phyloP scores from a whole-genome alignment of 306 rosid species.

The Quillaja saponaria region DNA sequence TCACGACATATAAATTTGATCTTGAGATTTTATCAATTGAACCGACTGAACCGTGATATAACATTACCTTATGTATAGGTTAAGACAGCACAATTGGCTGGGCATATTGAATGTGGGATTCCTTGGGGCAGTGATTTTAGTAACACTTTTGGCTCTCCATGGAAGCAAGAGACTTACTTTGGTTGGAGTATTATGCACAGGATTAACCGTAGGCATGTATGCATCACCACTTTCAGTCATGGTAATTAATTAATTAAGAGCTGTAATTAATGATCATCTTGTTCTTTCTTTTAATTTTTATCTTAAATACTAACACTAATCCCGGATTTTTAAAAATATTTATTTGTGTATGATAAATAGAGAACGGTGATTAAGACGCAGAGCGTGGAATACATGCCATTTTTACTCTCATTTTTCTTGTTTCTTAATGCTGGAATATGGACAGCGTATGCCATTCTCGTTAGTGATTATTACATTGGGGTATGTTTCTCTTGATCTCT shows the following conservation, averaged over 20 bases:
- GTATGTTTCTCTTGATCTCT: constrained; percentile 32
- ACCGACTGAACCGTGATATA: no score
- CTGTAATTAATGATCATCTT: no score
- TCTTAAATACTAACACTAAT: no score
- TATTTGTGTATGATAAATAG: constrained; percentile 14
- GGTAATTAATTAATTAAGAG: no score
- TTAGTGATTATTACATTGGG: constrained; percentile 45
- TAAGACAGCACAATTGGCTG: constrained; percentile 32
- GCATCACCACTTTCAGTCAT: constrained; percentile 49
- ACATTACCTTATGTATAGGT: no score
- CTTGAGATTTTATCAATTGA: no score
- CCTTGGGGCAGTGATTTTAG: constrained; percentile 42
- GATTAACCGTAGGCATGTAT: constrained; percentile 46
- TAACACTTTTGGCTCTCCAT: constrained; percentile 41
- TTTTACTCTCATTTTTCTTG: constrained; percentile 42
- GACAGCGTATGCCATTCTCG: constrained; percentile 39
- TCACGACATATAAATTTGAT: no score
- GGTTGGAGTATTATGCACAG: constrained; percentile 46
- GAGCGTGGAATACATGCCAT: constrained; percentile 54
- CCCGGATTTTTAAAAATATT: no score
- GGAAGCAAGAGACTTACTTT: constrained; percentile 37
- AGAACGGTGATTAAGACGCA: constrained; percentile 39
- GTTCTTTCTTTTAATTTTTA: no score
- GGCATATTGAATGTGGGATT: constrained; percentile 41
- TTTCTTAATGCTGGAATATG: constrained; percentile 51